Base-by-base conservation (phyloP, 2,329 filamentous ascomycete genomes). In the Penicillium frequentans region DNA sequence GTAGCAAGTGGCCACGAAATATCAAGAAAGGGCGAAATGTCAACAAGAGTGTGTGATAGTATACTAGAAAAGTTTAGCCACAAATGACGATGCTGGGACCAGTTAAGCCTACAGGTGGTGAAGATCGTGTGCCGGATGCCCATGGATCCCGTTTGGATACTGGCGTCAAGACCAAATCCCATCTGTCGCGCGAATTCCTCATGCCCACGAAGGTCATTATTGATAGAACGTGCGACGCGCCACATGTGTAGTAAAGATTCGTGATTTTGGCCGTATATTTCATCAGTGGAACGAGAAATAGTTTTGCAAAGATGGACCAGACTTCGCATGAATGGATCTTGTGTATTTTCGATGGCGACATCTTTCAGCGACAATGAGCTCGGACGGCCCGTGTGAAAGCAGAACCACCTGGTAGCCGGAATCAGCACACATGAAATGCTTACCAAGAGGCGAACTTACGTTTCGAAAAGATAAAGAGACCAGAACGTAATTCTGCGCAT, bases 11-110 rank as follows among this genome's bases (percentile, higher is more conserved):
- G 4, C 76, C 76, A 19, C 77, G 70, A 23, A 80, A 72, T 9
- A 79, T 76, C 26, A 80, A 55, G 53, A 80, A 80, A 5, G 78
- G 77, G 0, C 77, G 71, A 52, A 79, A 79, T 0, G 75, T 79
- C 7, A 80, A 57, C 3, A 79, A 61, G 1, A 79, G 58, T 1
- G 75, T 77, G 48, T 77, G 76, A 29, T 79, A 74, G 45, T 79
- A 80, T 39, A 78, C 77, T 80, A 27, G 4, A n/a, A 2, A 10
- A 13, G 5, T 14, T 64, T 31, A 65, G 58, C 49, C 8, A 7
- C 16, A 8, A 0, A 9, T 49, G 21, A 24, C 7, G 7, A 21
- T 11, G 1, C 2, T 26, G 1, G 3, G 31, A 35, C 9, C 3
- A 2, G 13, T 3, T 1, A 6, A 37, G 8, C 76, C 67, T 63